A percentile compares a stretch with the other conserved stretches of the same genome.
Conservation (phyloP, 768 basidiomycete species). For the Pisolithus tinctorius region DNA sequence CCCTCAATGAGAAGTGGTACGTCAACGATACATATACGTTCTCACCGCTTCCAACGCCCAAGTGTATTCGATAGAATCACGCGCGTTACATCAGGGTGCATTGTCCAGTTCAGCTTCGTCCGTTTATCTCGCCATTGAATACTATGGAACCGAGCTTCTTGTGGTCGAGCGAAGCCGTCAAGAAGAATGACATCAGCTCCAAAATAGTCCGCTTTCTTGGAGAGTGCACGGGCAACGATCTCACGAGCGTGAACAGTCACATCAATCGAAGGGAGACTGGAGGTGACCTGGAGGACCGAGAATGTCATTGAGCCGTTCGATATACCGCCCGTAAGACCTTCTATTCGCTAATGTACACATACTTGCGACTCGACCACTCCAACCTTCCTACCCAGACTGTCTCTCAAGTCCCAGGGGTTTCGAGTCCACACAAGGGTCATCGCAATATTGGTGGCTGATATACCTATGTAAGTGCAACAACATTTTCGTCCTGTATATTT, state of each 20-base stretch:
- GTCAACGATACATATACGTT: constrained; percentile 78
- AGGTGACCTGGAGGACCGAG: constrained; percentile 59
- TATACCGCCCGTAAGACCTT: constrained; percentile 90
- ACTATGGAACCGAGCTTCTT: constrained; percentile 81
- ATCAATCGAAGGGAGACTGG: constrained; percentile 37
- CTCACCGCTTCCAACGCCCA: constrained; percentile 67
- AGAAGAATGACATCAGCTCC: constrained; percentile 59
- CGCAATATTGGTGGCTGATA: no score
- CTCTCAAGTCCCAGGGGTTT: no score
- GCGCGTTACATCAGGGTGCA: constrained; percentile 85
- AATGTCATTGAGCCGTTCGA: constrained; percentile 95
- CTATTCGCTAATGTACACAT: no score
- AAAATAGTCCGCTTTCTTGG: constrained; percentile 61
- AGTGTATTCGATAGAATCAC: constrained; percentile 67
- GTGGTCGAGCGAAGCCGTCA: constrained; percentile 74
- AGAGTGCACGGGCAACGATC: constrained; percentile 70
- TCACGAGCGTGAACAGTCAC: constrained; percentile 77
- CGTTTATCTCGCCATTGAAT: constrained; percentile 74
- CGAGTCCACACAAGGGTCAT: constrained; percentile 49
- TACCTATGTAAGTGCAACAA: no score
- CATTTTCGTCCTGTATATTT: no score
- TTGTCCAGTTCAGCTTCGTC: constrained; percentile 70
- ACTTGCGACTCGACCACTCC: no score
- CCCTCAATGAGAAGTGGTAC: constrained; percentile 91
- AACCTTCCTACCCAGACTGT: no score